Percentiles rank a stretch among this genome's conserved stretches.
Evolutionary conservation across 805 yeast genomes (phyloP).

Genomic region (Metschnikowia cerradonensis): DNA sequence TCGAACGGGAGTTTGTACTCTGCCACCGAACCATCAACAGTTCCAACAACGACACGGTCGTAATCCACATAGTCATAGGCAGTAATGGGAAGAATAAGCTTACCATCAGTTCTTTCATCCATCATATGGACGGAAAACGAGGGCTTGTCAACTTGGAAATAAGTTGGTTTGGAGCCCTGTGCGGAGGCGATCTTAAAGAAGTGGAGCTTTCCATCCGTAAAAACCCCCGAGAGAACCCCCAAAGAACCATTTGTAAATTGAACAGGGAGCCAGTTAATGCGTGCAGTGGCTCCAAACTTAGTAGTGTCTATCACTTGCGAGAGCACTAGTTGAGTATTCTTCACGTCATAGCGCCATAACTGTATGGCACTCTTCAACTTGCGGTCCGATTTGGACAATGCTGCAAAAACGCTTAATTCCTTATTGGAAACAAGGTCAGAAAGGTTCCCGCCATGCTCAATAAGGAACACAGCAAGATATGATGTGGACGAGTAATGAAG

Average conservation of each 20-base stretch:
- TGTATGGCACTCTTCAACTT: constrained; percentile 38
- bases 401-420: constrained; percentile 30
- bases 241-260: constrained; percentile 23
- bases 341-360: constrained; percentile 36
- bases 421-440: constrained; percentile 21
- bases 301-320: constrained; percentile 29
- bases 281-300: constrained; percentile 42
- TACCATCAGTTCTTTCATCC: constrained; percentile 8
- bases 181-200: constrained; percentile 35
- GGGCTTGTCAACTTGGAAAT: constrained; percentile 16
- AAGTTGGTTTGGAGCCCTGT: constrained; percentile 7
- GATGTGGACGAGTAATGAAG: constrained; percentile 23
- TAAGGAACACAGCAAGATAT: constrained; percentile 49
- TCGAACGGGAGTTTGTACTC: constrained; percentile 46
- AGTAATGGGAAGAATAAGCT: constrained; percentile 30
- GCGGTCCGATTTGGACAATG: constrained; percentile 1
- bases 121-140: constrained; percentile 20
- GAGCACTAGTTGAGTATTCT: constrained; percentile 23
- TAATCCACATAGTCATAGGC: constrained; percentile 45
- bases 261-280: constrained; percentile 38
- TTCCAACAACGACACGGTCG: constrained; percentile 50
- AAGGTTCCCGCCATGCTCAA: constrained; percentile 29
- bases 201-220: constrained; percentile 56
- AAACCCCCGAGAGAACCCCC: constrained; percentile 49
- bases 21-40: constrained; percentile 54